Base-by-base conservation (phyloP, 2,329 filamentous ascomycete species). In the Juglanconis oblonga region DNA sequence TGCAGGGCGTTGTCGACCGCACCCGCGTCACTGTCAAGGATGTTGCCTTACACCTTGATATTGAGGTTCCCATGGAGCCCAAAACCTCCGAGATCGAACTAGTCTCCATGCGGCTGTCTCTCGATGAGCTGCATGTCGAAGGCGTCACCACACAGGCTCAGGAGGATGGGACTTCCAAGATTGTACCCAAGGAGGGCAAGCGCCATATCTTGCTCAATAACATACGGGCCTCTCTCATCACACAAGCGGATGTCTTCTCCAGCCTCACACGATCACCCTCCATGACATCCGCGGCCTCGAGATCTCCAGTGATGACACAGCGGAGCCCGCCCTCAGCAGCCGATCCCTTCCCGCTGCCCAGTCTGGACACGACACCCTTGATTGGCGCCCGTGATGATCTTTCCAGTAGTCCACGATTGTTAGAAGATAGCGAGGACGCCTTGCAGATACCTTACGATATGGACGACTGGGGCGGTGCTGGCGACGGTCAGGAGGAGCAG, bases 1-100 rank as follows among this genome's bases (percentile, higher is more conserved):
- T 94, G 5, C 87, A 92, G 65, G 89, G 89, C 35, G 85, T 93
- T 52, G 76, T 89, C 32, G 89, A 95, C 72, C 83, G 90, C 50
- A 79, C 88, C 58, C 84, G 90, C 69, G 75, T 94, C 32, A 79
- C 78, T 53, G 85, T 94, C 60, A 82, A 81, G 54, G 81, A 85
- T 32, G 81, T 94, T 58, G 81, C 80, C 10, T 81, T 92, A 64
- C 84, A 87, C 66, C 74, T 92, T 17, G 87, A 91, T 65, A 75
- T 87, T 45, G 79, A 85, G 52, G 74, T 86, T 8, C 80, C 82
- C 2, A 70, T 79, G 36, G 80, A 88, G 61, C 68, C 76, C 59
- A 72, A 70, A 66, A 71, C 75, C n/a, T 69, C 77, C 3, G 71
- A 74, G 2, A 75, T 80, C 5, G 83, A 88, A 64, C 69, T 81